Evolutionary conservation across 2,329 filamentous ascomycete genomes (phyloP).

Genomic region (Paraphaeosphaeria sporulosa): DNA sequence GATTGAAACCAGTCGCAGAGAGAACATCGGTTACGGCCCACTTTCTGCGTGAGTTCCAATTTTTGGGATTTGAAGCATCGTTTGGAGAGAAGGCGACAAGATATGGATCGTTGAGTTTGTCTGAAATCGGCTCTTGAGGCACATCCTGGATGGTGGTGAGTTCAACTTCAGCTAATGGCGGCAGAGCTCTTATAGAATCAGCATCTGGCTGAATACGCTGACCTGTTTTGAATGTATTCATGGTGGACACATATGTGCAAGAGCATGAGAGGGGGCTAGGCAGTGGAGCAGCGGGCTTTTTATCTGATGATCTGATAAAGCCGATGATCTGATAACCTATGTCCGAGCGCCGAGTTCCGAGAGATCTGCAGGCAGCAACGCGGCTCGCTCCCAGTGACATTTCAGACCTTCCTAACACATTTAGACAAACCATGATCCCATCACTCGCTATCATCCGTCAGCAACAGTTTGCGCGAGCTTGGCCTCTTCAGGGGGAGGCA

Average conservation of each 20-base stretch:
- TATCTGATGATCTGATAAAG: slow-evolving; percentile 20
- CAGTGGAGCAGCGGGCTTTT: neutral
- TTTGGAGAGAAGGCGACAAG: slow-evolving; percentile 25
- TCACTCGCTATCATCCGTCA: neutral
- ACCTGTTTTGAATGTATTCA: neutral
- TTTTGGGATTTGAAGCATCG: slow-evolving; percentile 29
- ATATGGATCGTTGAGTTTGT: slow-evolving; percentile 24
- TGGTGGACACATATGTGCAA: neutral
- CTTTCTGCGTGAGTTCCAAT: slow-evolving; percentile 29
- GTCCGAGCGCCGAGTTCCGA: neutral
- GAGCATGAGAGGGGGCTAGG: neutral
- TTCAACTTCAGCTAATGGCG: slow-evolving; percentile 9
- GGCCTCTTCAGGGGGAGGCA: neutral
- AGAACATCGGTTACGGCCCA: slow-evolving; percentile 33
- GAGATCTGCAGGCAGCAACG: slow-evolving; percentile 16
- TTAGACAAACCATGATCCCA: neutral
- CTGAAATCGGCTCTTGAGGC: neutral
- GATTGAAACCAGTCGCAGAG: slow-evolving; percentile 35
- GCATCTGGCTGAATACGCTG: neutral
- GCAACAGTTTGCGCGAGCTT: neutral
- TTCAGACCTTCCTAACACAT: slow-evolving; percentile 4
- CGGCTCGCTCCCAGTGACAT: slow-evolving; percentile 1
- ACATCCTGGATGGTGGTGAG: neutral
- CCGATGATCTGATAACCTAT: neutral
- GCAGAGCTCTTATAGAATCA: neutral